A percentile compares a stretch with the other conserved stretches of the same genome.
phyloP scores from a whole-genome alignment of 441 rosid species.

The Croton setiger region DNA sequence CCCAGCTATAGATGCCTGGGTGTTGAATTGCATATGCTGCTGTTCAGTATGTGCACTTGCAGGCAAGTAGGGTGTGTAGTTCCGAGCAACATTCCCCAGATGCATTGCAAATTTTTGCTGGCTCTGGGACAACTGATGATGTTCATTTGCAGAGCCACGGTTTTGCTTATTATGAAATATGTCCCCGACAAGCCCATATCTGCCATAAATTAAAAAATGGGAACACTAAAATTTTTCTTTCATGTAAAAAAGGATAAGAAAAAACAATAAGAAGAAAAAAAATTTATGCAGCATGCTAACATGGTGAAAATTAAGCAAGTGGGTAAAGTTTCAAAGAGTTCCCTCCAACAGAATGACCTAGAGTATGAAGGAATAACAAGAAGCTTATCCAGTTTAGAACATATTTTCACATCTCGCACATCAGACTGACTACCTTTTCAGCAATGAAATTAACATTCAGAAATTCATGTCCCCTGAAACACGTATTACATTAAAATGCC shows the following conservation, averaged over 20 bases:
- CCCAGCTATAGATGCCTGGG: background rate
- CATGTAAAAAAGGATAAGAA: background rate
- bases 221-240: background rate
- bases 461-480: background rate
- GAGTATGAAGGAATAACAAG: background rate
- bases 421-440: background rate
- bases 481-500: background rate
- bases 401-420: background rate
- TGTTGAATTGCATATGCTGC: background rate
- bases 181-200: constrained; percentile 29
- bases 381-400: too few species aligned
- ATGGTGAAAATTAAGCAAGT: background rate
- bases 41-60: constrained; percentile 15
- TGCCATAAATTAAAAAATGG: constrained; percentile 20
- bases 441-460: background rate
- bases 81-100: constrained; percentile 21
- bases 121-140: constrained; percentile 23
- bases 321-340: background rate
- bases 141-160: constrained; percentile 24
- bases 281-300: background rate
- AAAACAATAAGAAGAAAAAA: background rate
- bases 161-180: constrained; percentile 11
- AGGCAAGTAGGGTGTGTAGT: constrained; percentile 21
- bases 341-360: background rate
- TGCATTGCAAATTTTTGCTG: constrained; percentile 26